phyloP scores from a whole-genome alignment of 2,329 filamentous ascomycete species.

The Rhexocercosporidium sp. region DNA sequence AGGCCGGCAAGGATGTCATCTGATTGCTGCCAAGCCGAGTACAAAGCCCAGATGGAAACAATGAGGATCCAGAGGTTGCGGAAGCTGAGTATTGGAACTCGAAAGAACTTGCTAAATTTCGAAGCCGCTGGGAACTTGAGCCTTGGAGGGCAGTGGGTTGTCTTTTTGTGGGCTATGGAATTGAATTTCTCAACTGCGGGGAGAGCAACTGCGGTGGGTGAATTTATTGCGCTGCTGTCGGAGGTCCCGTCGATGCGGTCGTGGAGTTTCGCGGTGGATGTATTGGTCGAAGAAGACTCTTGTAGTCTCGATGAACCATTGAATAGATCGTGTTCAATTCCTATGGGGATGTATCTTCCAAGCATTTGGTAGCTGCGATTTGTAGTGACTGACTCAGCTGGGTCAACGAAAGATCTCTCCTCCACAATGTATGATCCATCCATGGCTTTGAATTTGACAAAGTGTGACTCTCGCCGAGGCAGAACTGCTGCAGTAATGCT shows the following conservation, averaged over 20 bases:
- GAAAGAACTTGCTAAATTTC: not conserved
- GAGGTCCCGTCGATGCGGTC: too few species aligned
- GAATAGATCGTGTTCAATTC: not conserved
- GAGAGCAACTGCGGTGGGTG: too few species aligned
- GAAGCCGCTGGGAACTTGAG: not conserved
- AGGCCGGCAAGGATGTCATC: not conserved
- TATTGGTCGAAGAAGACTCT: not conserved
- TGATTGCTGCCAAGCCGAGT: not conserved
- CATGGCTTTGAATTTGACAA: not conserved
- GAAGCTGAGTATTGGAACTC: not conserved
- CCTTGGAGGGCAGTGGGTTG: not conserved
- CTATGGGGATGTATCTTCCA: not conserved
- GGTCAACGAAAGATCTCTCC: not conserved
- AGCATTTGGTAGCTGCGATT: not conserved
- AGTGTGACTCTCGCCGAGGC: not conserved
- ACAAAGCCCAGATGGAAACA: not conserved
- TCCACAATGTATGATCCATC: not conserved
- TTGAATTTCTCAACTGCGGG: not conserved
- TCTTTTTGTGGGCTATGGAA: not conserved
- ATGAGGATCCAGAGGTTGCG: not conserved
- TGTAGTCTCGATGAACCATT: too few species aligned
- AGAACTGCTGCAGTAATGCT: not conserved
- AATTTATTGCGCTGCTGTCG: too few species aligned
- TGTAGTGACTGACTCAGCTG: not conserved
- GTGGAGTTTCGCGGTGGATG: not conserved